phyloP scores from a whole-genome alignment of 306 rosid genomes.

The Rosa persica region DNA sequence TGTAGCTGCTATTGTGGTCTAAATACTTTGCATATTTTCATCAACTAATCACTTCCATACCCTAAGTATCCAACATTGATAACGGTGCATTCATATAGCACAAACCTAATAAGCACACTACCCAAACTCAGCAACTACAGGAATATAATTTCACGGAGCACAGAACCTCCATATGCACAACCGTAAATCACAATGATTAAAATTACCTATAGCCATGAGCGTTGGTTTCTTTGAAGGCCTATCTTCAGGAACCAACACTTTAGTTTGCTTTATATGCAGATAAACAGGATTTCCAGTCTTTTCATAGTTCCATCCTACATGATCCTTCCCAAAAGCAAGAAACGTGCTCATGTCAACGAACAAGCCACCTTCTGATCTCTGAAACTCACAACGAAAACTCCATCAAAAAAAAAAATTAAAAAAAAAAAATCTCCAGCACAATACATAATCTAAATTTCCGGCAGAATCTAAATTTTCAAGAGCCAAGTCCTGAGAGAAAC shows the following conservation, averaged over 20 bases:
- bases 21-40: neutral
- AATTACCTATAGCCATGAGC: slow-evolving; percentile 74
- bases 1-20: neutral
- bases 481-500: neutral
- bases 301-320: slow-evolving; percentile 74
- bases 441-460: neutral
- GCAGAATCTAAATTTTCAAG: neutral
- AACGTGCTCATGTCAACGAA: slow-evolving; percentile 75
- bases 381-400: slow-evolving; percentile 35
- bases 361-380: slow-evolving; percentile 91
- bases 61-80: neutral
- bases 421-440: neutral
- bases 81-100: neutral
- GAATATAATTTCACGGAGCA: neutral
- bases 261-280: slow-evolving; percentile 71
- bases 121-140: neutral
- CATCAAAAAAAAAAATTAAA: neutral
- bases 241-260: slow-evolving; percentile 73
- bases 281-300: slow-evolving; percentile 90
- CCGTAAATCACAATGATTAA: neutral
- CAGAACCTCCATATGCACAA: neutral
- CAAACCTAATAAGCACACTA: neutral
- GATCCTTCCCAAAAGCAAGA: slow-evolving; percentile 87
- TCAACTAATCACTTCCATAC: neutral
- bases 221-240: slow-evolving; percentile 92